Percentiles rank a stretch among this genome's conserved stretches.
Conservation (phyloP, 345 rosid genomes). For the Euphorbia pulcherrima region DNA sequence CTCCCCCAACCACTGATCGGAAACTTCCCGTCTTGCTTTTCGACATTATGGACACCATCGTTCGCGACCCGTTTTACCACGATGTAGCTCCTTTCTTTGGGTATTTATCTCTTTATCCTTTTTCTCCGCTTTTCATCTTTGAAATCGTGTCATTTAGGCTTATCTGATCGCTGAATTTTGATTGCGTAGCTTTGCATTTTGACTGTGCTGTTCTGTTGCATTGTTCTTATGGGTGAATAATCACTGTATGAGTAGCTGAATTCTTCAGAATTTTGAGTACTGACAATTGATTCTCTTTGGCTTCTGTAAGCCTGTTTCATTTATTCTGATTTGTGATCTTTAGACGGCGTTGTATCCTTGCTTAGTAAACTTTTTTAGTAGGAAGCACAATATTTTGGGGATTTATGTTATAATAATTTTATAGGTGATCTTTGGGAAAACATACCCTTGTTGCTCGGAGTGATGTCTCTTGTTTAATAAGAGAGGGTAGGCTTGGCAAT, state of each 20-base stretch:
- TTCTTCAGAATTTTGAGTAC: too few relatives aligned
- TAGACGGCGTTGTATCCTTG: neutral
- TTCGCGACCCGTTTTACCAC: constrained; percentile 88
- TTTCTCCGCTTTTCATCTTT: neutral
- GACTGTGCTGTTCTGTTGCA: neutral
- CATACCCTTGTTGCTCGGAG: too few relatives aligned
- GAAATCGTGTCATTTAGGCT: neutral
- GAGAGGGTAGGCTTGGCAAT: too few relatives aligned
- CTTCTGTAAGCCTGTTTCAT: neutral
- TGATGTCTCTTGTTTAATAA: too few relatives aligned
- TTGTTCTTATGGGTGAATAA: neutral
- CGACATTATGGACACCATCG: constrained; percentile 94
- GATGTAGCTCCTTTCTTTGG: constrained; percentile 83
- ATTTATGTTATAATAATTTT: neutral
- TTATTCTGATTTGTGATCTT: too few relatives aligned
- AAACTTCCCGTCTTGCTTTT: constrained; percentile 87
- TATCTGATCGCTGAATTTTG: neutral
- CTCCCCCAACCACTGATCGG: constrained; percentile 13
- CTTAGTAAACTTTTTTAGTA: neutral
- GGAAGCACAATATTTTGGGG: neutral
- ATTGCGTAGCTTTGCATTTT: neutral
- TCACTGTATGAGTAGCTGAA: neutral
- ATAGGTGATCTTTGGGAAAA: neutral
- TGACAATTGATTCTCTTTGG: too few relatives aligned
- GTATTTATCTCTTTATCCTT: constrained; percentile 20